These are phyloP conservation scores for Pestalotiopsis sp. DNA, from an alignment of 2,329 filamentous ascomycete species.

Conservation along the genomic window DNA sequence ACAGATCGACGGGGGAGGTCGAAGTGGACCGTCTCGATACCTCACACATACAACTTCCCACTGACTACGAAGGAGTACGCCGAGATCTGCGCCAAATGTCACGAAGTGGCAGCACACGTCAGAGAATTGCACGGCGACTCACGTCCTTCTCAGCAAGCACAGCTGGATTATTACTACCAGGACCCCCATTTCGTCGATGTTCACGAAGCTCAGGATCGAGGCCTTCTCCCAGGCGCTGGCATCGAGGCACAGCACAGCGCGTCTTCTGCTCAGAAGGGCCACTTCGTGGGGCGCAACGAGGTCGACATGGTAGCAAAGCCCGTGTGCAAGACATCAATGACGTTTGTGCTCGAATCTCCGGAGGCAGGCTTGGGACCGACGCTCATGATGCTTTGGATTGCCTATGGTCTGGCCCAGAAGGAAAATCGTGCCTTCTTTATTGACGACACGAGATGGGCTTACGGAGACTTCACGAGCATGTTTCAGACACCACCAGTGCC, in stretches of 20 bases:
- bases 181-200: slow-evolving; percentile 76
- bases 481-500: slow-evolving; percentile 68
- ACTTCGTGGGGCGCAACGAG: slow-evolving; percentile 49
- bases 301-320: slow-evolving; percentile 46
- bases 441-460: slow-evolving; percentile 81
- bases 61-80: slow-evolving; percentile 65
- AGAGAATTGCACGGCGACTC: slow-evolving; percentile 47
- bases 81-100: slow-evolving; percentile 68
- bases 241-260: slow-evolving; percentile 38
- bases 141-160: slow-evolving; percentile 42
- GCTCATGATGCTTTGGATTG: slow-evolving; percentile 79
- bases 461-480: slow-evolving; percentile 72
- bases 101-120: slow-evolving; percentile 62
- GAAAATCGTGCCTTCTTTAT: slow-evolving; percentile 80
- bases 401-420: slow-evolving; percentile 75
- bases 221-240: slow-evolving; percentile 54
- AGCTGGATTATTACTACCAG: slow-evolving; percentile 56
- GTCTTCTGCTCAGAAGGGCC: slow-evolving; percentile 26
- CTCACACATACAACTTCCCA: slow-evolving; percentile 65
- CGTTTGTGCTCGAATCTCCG: slow-evolving; percentile 72
- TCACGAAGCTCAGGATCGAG: slow-evolving; percentile 65
- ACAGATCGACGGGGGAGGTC: slow-evolving; percentile 63
- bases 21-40: slow-evolving; percentile 83
- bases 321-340: slow-evolving; percentile 71
- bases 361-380: slow-evolving; percentile 78